Percentiles rank a stretch among this genome's conserved stretches.
Conservation (phyloP, 768 basidiomycete species). For the Pleurotus cornucopiae region DNA sequence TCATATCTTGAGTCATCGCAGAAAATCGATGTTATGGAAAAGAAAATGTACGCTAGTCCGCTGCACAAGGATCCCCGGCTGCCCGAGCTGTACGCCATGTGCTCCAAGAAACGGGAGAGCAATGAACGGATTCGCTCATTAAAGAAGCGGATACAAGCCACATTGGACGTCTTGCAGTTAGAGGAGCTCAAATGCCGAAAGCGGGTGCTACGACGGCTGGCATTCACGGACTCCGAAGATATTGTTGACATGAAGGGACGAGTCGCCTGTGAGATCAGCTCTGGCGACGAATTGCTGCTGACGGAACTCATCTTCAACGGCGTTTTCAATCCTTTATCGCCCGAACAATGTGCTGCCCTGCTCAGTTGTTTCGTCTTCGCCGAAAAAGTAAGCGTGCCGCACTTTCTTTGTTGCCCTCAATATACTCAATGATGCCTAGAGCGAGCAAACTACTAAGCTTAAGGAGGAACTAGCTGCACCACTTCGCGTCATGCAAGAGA, state of each 20-base stretch:
- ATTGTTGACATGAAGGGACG: conserved; percentile 98
- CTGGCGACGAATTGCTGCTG: conserved; percentile 92
- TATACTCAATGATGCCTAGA: conserved; percentile 37
- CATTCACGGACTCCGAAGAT: conserved; percentile 83
- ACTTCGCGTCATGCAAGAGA: conserved; percentile 91
- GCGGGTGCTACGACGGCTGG: conserved; percentile 86
- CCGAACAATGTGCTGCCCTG: conserved; percentile 92
- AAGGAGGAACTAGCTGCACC: conserved; percentile 94
- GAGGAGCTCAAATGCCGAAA: conserved; percentile 96
- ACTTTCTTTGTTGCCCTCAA: not conserved
- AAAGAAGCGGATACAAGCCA: conserved; percentile 84
- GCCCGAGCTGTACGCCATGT: conserved; percentile 77
- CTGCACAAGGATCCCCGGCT: conserved; percentile 77
- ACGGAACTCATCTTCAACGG: conserved; percentile 98
- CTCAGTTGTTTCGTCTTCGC: conserved; percentile 97
- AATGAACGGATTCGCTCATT: conserved; percentile 69
- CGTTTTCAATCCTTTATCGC: conserved; percentile 83
- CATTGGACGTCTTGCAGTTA: conserved; percentile 89
- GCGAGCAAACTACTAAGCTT: conserved; percentile 79
- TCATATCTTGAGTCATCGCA: conserved; percentile 22
- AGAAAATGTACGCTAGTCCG: conserved; percentile 75
- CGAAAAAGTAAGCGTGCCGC: conserved; percentile 66
- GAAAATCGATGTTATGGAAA: conserved; percentile 92
- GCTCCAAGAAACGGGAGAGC: conserved; percentile 68
- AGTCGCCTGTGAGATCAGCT: conserved; percentile 97